phyloP scores from a whole-genome alignment of 78 protist species.

The Dictyostelium capitatum region DNA sequence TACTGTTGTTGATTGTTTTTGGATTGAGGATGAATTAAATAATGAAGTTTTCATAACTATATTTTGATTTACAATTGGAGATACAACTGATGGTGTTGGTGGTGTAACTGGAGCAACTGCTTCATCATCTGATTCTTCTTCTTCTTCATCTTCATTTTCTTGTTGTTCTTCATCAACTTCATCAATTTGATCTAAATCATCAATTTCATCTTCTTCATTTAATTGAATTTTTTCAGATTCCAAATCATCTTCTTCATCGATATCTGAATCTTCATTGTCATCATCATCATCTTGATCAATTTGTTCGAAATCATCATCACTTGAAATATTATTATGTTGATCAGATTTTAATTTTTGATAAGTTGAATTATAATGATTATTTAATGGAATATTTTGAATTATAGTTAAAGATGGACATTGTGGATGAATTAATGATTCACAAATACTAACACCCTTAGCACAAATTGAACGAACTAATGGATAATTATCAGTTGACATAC shows the following conservation, averaged over 20 bases:
- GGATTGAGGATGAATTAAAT: not conserved
- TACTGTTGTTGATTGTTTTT: not conserved
- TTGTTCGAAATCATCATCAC: not conserved
- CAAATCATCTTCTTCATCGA: not conserved
- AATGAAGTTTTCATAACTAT: constrained; percentile 5
- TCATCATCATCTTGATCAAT: constrained; percentile 5
- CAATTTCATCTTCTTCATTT: not conserved
- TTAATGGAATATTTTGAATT: not conserved
- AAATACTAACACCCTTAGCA: constrained; percentile 27
- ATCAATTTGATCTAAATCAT: not conserved
- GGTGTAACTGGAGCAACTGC: not conserved
- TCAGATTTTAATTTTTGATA: not conserved
- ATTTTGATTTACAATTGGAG: not conserved
- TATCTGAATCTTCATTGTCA: not conserved
- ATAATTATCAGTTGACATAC: constrained; percentile 26
- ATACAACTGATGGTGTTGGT: not conserved
- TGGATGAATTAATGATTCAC: constrained; percentile 71
- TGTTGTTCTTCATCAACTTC: not conserved
- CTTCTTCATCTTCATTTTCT: not conserved
- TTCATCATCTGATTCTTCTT: not conserved
- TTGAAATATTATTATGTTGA: not conserved
- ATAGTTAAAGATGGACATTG: constrained; percentile 45
- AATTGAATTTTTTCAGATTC: not conserved
- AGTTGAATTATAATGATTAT: not conserved
- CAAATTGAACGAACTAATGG: constrained; percentile 37